A percentile compares a stretch with the other conserved stretches of the same genome.
These are phyloP conservation scores for Linderniella brevidens DNA, from an alignment of 257 asterid genomes.

Conservation along the genomic window DNA sequence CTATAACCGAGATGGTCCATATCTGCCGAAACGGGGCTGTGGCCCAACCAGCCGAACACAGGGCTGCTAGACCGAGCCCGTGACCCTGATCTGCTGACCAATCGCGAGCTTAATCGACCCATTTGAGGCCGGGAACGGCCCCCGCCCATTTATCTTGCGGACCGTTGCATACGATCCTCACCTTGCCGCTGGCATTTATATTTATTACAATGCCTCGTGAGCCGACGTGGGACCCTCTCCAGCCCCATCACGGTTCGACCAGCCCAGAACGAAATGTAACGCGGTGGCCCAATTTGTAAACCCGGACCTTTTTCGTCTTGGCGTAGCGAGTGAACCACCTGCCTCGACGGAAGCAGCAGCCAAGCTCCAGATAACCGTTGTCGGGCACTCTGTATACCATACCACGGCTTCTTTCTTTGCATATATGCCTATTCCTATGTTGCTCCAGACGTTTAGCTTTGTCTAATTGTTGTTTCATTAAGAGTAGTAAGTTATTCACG, in stretches of 20 bases:
- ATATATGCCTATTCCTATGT: too few species aligned
- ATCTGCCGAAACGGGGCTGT: conserved; percentile 50
- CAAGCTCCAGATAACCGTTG: conserved; percentile 74
- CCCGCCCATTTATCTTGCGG: conserved; percentile 79
- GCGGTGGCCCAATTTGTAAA: conserved; percentile 71
- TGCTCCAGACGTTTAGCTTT: conserved; percentile 95
- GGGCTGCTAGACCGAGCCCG: conserved; percentile 51
- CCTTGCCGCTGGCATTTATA: conserved; percentile 81
- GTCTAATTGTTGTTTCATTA: too few species aligned
- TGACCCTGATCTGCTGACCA: conserved; percentile 65
- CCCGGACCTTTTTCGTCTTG: conserved; percentile 82
- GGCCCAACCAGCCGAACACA: conserved; percentile 97
- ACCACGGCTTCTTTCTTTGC: conserved; percentile 76
- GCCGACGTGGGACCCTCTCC: conserved; percentile 67
- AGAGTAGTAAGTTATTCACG: too few species aligned
- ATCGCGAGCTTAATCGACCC: conserved; percentile 31
- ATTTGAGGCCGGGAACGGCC: conserved; percentile 26
- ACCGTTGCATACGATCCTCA: conserved; percentile 56
- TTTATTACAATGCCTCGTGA: conserved; percentile 64
- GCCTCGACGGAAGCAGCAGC: conserved; percentile 92
- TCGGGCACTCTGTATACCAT: conserved; percentile 84
- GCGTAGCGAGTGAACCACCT: conserved; percentile 54
- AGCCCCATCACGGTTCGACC: conserved; percentile 93
- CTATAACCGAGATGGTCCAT: conserved; percentile 70
- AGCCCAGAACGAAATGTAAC: conserved; percentile 58